phyloP scores from a whole-genome alignment of 768 basidiomycete genomes.

The Serendipita indica region DNA sequence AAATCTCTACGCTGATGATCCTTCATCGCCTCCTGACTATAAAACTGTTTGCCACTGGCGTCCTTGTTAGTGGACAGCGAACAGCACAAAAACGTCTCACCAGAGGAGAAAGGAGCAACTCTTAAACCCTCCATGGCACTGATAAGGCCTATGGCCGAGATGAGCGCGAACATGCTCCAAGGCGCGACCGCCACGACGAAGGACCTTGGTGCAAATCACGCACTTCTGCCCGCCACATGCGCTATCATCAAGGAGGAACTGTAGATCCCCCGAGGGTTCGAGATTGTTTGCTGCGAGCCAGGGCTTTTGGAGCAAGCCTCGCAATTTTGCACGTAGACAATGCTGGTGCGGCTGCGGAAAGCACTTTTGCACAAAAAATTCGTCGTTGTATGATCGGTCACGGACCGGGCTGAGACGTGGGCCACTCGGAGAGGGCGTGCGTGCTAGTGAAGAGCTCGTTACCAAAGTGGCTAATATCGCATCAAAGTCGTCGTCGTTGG shows the following conservation, averaged over 20 bases:
- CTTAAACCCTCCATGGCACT: not conserved
- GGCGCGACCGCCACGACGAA: not conserved
- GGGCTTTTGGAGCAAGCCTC: not conserved
- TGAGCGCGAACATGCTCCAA: not conserved
- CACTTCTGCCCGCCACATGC: not conserved
- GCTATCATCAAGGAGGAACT: not conserved
- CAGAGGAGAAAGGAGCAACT: not conserved
- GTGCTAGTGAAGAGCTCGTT: too few species aligned
- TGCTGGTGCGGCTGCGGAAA: not conserved
- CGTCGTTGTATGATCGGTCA: not conserved
- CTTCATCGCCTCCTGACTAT: not conserved
- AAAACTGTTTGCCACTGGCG: not conserved
- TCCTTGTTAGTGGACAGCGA: not conserved
- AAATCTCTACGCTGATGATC: not conserved
- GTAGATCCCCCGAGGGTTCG: not conserved
- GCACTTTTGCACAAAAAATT: not conserved
- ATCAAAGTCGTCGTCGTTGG: too few species aligned
- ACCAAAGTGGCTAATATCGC: too few species aligned
- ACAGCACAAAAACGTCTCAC: not conserved
- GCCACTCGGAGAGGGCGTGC: too few species aligned
- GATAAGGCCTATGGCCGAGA: not conserved
- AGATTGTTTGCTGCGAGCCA: not conserved
- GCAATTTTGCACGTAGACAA: not conserved
- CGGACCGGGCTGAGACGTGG: not conserved
- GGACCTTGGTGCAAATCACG: not conserved